A percentile compares a stretch with the other conserved stretches of the same genome.
phyloP scores from a whole-genome alignment of 306 rosid species.

The Rosa multiflora region DNA sequence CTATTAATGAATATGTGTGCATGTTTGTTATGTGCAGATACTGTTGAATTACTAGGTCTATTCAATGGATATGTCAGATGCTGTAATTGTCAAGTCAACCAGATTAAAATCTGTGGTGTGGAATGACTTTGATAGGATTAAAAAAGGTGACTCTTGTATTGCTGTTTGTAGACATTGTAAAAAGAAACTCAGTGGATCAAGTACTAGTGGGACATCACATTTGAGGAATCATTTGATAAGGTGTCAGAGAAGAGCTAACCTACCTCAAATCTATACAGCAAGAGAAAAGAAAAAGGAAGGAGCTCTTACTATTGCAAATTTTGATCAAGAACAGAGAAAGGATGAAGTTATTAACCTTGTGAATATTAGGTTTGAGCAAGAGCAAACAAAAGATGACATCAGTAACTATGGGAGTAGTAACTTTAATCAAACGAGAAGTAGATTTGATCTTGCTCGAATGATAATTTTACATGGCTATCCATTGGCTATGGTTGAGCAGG shows the following conservation, averaged over 20 bases:
- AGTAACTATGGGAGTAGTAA: constrained; percentile 44
- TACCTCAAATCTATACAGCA: constrained; percentile 55
- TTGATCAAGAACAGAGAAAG: constrained; percentile 72
- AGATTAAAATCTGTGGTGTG: constrained; percentile 94
- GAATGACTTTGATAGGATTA: constrained; percentile 97
- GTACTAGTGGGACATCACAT: constrained; percentile 99
- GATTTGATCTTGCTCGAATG: constrained; percentile 97
- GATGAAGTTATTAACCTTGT: constrained; percentile 77
- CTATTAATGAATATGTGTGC: not conserved
- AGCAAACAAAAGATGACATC: constrained; percentile 68
- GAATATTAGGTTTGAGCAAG: constrained; percentile 86
- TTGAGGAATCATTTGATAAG: constrained; percentile 91
- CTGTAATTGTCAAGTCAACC: constrained; percentile 78
- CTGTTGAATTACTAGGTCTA: constrained; percentile 41
- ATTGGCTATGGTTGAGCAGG: constrained; percentile 90
- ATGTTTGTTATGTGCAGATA: constrained; percentile 27
- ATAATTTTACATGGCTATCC: constrained; percentile 95
- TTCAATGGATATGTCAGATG: constrained; percentile 93
- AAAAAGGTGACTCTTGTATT: constrained; percentile 83
- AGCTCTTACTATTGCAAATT: constrained; percentile 60
- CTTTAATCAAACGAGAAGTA: constrained; percentile 91
- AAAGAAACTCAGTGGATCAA: constrained; percentile 97
- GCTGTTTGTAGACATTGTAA: constrained; percentile 97
- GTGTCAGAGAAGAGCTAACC: constrained; percentile 83
- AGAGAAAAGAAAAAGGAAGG: constrained; percentile 92